phyloP scores from a whole-genome alignment of 129 eudicot genomes.

The Centaurea solstitialis region DNA sequence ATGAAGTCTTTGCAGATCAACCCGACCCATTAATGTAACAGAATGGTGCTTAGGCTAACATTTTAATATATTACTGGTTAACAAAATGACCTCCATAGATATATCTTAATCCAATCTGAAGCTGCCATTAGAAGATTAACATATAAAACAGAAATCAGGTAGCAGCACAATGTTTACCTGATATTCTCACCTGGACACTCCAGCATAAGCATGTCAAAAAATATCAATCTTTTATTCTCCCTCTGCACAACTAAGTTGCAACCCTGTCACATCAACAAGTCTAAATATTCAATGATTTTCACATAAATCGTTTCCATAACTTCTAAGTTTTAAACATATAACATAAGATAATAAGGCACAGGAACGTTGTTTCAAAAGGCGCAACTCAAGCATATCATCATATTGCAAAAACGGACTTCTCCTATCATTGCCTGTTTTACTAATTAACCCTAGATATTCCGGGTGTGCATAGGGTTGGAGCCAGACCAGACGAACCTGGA shows the following conservation, averaged over 20 bases:
- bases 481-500: background rate
- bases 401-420: background rate
- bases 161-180: constrained; percentile 32
- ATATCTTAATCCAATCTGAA: background rate
- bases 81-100: background rate
- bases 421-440: background rate
- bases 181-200: constrained; percentile 69
- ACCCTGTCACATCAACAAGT: constrained; percentile 56
- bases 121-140: background rate
- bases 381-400: background rate
- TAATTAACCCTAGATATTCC: background rate
- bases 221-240: constrained; percentile 76
- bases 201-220: constrained; percentile 80
- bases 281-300: background rate
- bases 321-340: background rate
- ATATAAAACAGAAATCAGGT: constrained; percentile 15
- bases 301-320: constrained; percentile 11
- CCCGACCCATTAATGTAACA: background rate
- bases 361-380: background rate
- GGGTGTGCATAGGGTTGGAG: background rate
- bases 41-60: background rate
- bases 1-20: background rate
- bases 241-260: constrained; percentile 74
- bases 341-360: background rate
- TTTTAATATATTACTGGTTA: background rate